Evolutionary conservation across 2,329 filamentous ascomycete genomes (phyloP).

Genomic region (Microascus cirrosus): DNA sequence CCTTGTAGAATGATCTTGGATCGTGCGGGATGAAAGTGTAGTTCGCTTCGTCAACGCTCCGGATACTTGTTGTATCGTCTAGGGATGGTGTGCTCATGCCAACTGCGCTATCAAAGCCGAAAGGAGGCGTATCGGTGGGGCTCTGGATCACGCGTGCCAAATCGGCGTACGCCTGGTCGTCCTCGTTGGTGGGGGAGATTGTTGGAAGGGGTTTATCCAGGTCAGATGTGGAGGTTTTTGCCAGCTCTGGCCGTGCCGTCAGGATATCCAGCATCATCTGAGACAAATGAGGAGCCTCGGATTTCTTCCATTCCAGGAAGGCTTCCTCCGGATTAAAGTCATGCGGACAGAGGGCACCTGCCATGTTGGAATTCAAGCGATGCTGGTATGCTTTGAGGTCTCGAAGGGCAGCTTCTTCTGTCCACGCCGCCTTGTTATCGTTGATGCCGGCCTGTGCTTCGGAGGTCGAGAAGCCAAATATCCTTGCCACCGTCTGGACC

Average conservation of each 20-base stretch:
- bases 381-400: constrained; percentile 93
- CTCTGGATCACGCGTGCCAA: constrained; percentile 39
- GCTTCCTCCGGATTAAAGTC: constrained; percentile 88
- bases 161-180: constrained; percentile 41
- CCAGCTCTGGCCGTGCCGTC: constrained; percentile 73
- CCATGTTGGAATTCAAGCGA: constrained; percentile 69
- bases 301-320: constrained; percentile 82
- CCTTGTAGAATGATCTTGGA: constrained; percentile 70
- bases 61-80: constrained; percentile 36
- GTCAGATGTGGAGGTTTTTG: constrained; percentile 57
- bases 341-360: constrained; percentile 64
- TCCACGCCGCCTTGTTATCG: constrained; percentile 71
- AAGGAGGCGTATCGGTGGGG: constrained; percentile 22
- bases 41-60: constrained; percentile 48
- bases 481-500: constrained; percentile 74
- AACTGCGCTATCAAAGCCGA: constrained; percentile 20
- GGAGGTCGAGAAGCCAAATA: constrained; percentile 70
- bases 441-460: constrained; percentile 84
- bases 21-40: constrained; percentile 89
- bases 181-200: constrained; percentile 26
- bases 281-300: constrained; percentile 76
- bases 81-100: constrained; percentile 56
- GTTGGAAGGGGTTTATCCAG: constrained; percentile 46
- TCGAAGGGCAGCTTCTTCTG: constrained; percentile 77
- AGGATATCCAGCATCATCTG: constrained; percentile 91